Base-by-base conservation (phyloP, 2,329 filamentous ascomycete species). In the Sphaceloma murrayae region DNA sequence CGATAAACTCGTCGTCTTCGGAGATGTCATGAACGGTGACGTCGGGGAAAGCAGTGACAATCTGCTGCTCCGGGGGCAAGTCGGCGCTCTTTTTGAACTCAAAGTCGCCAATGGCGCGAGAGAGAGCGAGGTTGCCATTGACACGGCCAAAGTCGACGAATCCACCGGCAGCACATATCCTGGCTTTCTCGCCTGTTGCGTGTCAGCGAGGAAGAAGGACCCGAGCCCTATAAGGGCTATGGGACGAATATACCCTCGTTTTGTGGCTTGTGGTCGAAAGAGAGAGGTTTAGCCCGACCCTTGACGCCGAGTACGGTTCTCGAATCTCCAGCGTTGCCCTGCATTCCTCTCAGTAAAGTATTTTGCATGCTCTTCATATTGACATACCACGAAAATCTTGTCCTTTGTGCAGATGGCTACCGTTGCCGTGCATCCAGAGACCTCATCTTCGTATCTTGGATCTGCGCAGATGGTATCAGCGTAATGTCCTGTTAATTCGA, bases 41-140 rank as follows among this genome's bases (percentile, higher is more conserved):
- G 61, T 98, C 91, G 16, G 91, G 91, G 66, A 82, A 96, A 4
- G 91, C 91, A 11, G 91, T 98, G 32, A 98, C 91, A 53, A 98
- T 96, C 66, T 98, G 91, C 62, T 94, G 85, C 69, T 98, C 91
- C n/a, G 91, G 91, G 2, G 89, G 81, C 36, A 98, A 78, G 60
- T 95, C 88, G 55, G 89, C 85, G 63, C 87, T 94, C 75, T 96
- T 96, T 76, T 98, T 98, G 76, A 98, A 98, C 64, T 98, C 91
- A 61, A 98, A 98, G 65, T 98, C 91, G 56, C 91, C 91, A 64
- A 98, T 95, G 56, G 91, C 91, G 64, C 91, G 84, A 50, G 91
- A 98, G 50, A 98, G 73, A 34, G 91, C 91, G 34, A 98, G 78
- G 65, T 98, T 98, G 62, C 91, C 91, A 64, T 98, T 98, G 56